Percentiles rank a stretch among this genome's conserved stretches.
Evolutionary conservation across 179 eudicot species (phyloP).

Genomic region (Vitellaria paradoxa): DNA sequence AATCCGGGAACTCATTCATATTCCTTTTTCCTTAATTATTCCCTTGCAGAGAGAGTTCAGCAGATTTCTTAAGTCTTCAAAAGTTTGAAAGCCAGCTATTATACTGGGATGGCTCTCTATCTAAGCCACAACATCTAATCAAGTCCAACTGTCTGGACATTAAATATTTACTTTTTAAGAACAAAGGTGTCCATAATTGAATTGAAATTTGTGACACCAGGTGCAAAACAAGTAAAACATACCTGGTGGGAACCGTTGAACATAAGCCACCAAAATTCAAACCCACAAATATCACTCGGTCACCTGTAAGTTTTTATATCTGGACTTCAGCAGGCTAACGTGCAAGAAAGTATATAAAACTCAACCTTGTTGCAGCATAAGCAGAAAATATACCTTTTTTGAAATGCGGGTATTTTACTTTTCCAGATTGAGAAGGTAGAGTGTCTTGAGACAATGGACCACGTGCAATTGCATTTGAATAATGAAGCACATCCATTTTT

Average conservation of each 20-base stretch:
- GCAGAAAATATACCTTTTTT: slow-evolving; percentile 38
- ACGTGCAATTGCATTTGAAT: too few relatives aligned
- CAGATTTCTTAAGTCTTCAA: neutral
- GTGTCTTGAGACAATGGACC: neutral
- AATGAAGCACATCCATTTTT: too few relatives aligned
- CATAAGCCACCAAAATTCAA: slow-evolving; percentile 37
- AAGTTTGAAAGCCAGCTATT: neutral
- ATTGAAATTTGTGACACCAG: neutral
- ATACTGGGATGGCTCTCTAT: neutral
- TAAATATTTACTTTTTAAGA: neutral
- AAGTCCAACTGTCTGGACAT: neutral
- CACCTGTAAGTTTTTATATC: slow-evolving; percentile 41
- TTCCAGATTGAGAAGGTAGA: slow-evolving; percentile 29
- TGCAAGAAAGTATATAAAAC: neutral
- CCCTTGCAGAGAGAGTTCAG: too few relatives aligned
- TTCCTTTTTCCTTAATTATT: too few relatives aligned
- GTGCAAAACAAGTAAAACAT: slow-evolving; percentile 13
- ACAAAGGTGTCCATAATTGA: neutral
- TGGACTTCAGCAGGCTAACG: neutral
- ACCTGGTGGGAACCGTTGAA: slow-evolving; percentile 46
- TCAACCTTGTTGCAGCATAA: neutral
- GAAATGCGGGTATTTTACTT: slow-evolving; percentile 41
- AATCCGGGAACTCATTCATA: too few relatives aligned
- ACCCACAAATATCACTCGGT: slow-evolving; percentile 57
- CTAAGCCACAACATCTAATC: neutral